These are phyloP conservation scores for Talaromyces proteolyticus DNA, from an alignment of 495 filamentous ascomycete genomes.

Conservation along the genomic window DNA sequence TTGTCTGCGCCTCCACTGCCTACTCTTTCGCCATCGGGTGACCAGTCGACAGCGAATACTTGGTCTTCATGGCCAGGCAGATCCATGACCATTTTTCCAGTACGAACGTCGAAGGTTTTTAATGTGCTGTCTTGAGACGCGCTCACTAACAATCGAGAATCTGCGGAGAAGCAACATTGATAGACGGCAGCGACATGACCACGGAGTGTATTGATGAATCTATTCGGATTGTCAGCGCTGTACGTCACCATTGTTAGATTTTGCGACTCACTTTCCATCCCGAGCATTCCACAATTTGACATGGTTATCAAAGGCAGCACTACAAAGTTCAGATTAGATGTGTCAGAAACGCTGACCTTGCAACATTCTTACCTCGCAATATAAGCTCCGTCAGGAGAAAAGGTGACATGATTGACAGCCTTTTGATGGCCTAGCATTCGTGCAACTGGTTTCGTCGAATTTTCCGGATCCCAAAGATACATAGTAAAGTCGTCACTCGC, in stretches of 20 bases:
- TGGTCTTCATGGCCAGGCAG: constrained; percentile 93
- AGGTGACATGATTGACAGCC: constrained; percentile 90
- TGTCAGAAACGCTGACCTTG: too few species aligned
- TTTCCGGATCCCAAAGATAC: constrained; percentile 87
- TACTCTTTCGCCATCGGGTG: constrained; percentile 76
- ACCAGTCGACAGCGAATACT: constrained; percentile 92
- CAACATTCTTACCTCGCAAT: constrained; percentile 56
- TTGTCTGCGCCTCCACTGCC: constrained; percentile 93
- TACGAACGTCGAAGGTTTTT: constrained; percentile 88
- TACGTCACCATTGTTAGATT: too few species aligned
- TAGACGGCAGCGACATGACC: constrained; percentile 94
- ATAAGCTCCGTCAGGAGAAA: constrained; percentile 79
- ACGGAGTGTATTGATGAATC: constrained; percentile 77
- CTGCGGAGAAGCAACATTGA: constrained; percentile 83
- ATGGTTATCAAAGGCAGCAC: constrained; percentile 85
- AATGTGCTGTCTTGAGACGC: constrained; percentile 88
- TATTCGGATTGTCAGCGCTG: too few species aligned
- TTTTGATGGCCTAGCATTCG: constrained; percentile 91
- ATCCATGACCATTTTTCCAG: constrained; percentile 77
- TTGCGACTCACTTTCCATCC: constrained; percentile 51
- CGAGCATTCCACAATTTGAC: constrained; percentile 80
- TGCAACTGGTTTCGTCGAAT: constrained; percentile 76
- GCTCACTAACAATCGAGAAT: constrained; percentile 79
- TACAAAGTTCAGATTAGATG: constrained; percentile 15
- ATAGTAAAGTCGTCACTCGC: constrained; percentile 96